A percentile compares a stretch with the other conserved stretches of the same genome.
These are phyloP conservation scores for Solanum hybrid DNA, from an alignment of 305 asterid species.

Conservation along the genomic window DNA sequence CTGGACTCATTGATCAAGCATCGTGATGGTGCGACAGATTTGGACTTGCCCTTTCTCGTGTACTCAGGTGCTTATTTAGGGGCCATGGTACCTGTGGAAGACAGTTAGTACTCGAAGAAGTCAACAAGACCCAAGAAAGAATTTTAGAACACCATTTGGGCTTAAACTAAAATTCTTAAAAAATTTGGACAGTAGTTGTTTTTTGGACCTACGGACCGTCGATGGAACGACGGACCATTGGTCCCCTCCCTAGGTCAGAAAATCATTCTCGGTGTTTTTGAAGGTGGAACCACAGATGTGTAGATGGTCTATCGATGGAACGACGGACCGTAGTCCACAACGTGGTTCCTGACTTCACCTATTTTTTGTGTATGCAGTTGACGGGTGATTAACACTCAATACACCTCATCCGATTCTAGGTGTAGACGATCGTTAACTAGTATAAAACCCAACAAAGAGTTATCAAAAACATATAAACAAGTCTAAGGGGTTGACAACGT, in stretches of 20 bases:
- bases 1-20: not conserved
- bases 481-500: no score
- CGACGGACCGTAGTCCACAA: not conserved
- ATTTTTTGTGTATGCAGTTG: not conserved
- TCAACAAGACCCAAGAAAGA: not conserved
- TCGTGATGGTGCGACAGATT: not conserved
- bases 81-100: not conserved
- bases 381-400: not conserved
- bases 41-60: not conserved
- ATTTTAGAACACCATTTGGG: not conserved
- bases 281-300: not conserved
- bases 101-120: not conserved
- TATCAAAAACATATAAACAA: no score
- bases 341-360: not conserved
- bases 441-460: no score
- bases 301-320: not conserved
- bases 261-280: not conserved
- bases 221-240: not conserved
- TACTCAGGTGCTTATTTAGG: not conserved
- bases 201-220: not conserved
- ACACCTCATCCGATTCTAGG: no score
- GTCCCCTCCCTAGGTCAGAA: not conserved
- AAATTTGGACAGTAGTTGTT: not conserved
- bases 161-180: not conserved
- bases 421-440: no score